These are phyloP conservation scores for Penicillium macrosclerotiorum DNA, from an alignment of 495 filamentous ascomycete species.

Conservation along the genomic window DNA sequence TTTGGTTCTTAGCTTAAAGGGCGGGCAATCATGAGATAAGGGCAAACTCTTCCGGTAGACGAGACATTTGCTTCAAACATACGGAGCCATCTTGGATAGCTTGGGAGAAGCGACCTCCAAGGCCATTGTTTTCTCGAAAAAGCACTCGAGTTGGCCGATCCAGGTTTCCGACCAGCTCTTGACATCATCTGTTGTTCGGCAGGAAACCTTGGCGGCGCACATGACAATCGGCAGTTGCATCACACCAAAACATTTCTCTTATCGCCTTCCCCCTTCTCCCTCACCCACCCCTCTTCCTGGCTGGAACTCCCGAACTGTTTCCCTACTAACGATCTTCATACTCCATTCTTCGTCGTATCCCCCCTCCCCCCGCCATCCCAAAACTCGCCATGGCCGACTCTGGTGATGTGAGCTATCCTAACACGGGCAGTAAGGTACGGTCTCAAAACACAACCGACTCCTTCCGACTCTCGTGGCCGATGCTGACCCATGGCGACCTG, in stretches of 20 bases:
- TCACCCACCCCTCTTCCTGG: neutral
- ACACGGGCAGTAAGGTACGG: slow-evolving; percentile 47
- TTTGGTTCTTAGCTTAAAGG: too few species aligned
- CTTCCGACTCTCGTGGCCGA: slow-evolving; percentile 7
- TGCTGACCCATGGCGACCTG: slow-evolving; percentile 9
- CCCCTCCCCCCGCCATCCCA: neutral
- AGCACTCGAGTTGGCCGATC: too few species aligned
- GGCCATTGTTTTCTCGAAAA: too few species aligned
- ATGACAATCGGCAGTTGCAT: slow-evolving; percentile 17
- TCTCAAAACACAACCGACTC: slow-evolving; percentile 11
- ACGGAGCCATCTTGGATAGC: too few species aligned
- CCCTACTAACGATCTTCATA: neutral
- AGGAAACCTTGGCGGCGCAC: slow-evolving; percentile 19
- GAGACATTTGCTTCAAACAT: too few species aligned
- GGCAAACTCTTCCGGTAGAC: too few species aligned
- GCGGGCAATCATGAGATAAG: too few species aligned
- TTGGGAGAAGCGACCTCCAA: too few species aligned
- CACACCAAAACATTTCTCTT: slow-evolving; percentile 23
- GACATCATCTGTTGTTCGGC: slow-evolving; percentile 17
- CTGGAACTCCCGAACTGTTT: neutral
- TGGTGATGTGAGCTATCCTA: slow-evolving; percentile 43
- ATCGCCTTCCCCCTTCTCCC: slow-evolving; percentile 16
- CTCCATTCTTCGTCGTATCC: neutral
- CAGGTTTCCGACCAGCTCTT: too few species aligned
- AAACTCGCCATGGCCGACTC: slow-evolving; percentile 29